These are phyloP conservation scores for Tricholoma flavovirens DNA, from an alignment of 768 basidiomycete species.

Conservation along the genomic window DNA sequence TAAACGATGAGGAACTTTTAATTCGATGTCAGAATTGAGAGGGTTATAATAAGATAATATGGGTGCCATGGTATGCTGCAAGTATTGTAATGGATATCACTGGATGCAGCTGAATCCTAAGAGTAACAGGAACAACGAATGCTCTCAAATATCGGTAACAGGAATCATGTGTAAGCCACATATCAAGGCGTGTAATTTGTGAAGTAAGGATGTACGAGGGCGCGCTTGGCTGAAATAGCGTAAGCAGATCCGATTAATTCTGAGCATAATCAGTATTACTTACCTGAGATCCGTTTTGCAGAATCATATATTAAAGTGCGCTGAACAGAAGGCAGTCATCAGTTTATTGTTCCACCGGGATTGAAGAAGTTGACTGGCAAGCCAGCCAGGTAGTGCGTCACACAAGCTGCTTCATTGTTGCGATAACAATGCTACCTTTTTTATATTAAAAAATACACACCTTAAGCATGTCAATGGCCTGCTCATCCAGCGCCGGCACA, in stretches of 20 bases:
- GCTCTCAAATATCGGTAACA: neutral
- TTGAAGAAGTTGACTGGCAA: neutral
- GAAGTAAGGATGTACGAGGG: constrained; percentile 46
- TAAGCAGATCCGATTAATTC: constrained; percentile 20
- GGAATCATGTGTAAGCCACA: no score
- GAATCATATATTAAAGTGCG: constrained; percentile 81
- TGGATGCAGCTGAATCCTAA: neutral
- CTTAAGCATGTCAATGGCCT: constrained; percentile 76
- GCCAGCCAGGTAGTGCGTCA: neutral
- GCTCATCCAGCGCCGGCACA: constrained; percentile 68
- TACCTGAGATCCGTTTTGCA: constrained; percentile 88
- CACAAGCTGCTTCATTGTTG: no score
- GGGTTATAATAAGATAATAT: neutral
- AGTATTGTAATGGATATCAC: constrained; percentile 4
- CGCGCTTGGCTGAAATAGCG: constrained; percentile 52
- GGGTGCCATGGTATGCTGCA: neutral
- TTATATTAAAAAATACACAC: constrained; percentile 34
- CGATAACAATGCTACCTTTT: neutral
- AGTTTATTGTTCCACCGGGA: constrained; percentile 1
- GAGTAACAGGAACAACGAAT: neutral
- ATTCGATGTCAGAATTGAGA: neutral
- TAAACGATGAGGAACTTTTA: neutral
- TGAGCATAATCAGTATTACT: constrained; percentile 17
- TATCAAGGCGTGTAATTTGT: constrained; percentile 31
- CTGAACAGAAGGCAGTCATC: constrained; percentile 24